Evolutionary conservation across 106 monocot species (phyloP).

Genomic region (Agapanthus africanus): DNA sequence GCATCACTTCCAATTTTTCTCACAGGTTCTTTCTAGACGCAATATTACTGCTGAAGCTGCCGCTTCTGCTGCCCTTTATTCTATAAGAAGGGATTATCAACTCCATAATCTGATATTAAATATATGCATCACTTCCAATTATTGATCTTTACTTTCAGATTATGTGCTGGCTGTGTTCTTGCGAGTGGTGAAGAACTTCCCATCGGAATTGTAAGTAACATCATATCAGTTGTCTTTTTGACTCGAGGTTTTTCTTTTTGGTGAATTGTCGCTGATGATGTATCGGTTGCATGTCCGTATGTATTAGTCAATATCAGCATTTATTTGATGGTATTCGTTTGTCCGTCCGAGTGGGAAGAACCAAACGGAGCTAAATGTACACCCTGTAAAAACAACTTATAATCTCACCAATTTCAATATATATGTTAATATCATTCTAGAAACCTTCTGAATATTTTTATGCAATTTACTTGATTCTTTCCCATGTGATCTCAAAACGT

Average conservation of each 20-base stretch:
- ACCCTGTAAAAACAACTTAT: too few relatives aligned
- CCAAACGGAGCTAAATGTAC: slow-evolving; percentile 94
- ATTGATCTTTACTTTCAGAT: slow-evolving; percentile 33
- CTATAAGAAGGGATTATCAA: slow-evolving; percentile 65
- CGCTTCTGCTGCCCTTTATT: slow-evolving; percentile 53
- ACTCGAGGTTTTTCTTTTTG: too few relatives aligned
- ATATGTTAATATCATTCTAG: too few relatives aligned
- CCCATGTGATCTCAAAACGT: too few relatives aligned
- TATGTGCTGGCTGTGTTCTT: slow-evolving; percentile 67
- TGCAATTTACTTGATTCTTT: too few relatives aligned
- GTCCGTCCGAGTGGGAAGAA: slow-evolving; percentile 88
- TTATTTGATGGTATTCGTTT: slow-evolving; percentile 74
- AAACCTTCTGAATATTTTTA: too few relatives aligned
- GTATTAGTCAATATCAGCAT: slow-evolving; percentile 86
- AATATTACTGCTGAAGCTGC: slow-evolving; percentile 56
- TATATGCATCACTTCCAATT: slow-evolving; percentile 42
- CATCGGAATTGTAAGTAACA: slow-evolving; percentile 67
- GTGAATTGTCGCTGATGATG: too few relatives aligned
- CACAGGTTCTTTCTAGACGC: slow-evolving; percentile 70
- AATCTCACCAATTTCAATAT: too few relatives aligned
- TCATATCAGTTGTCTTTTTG: too few relatives aligned
- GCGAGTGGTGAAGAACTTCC: slow-evolving; percentile 94
- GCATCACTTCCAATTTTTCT: slow-evolving; percentile 33
- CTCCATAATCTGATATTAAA: slow-evolving; percentile 44
- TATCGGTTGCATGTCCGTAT: too few relatives aligned